phyloP scores from a whole-genome alignment of 371 early-diverging fungal genomes.

The Rhizomucor pusillus region DNA sequence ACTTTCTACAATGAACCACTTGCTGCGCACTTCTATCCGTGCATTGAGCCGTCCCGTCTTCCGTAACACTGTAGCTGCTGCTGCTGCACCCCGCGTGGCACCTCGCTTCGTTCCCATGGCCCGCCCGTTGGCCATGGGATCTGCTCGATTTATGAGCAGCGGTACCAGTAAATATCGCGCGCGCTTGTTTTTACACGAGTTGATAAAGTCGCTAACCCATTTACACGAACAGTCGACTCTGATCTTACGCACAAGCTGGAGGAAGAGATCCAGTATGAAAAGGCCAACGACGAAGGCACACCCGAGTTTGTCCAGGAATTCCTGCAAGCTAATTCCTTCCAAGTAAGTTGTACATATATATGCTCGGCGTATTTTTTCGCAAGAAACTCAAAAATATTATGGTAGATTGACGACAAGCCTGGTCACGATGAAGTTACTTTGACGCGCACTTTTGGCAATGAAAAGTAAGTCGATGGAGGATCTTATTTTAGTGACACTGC shows the following conservation, averaged over 20 bases:
- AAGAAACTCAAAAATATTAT: not conserved
- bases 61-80: slow-evolving; percentile 12
- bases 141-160: slow-evolving; percentile 22
- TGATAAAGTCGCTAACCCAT: not conserved
- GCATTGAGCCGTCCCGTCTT: slow-evolving; percentile 29
- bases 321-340: slow-evolving; percentile 71
- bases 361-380: not conserved
- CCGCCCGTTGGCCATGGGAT: slow-evolving; percentile 11
- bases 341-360: slow-evolving; percentile 38
- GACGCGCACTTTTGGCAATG: slow-evolving; percentile 85
- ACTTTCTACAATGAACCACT: no score
- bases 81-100: slow-evolving; percentile 15
- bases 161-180: slow-evolving; percentile 28
- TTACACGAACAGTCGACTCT: slow-evolving; percentile 53
- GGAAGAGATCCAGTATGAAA: slow-evolving; percentile 84
- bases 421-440: slow-evolving; percentile 82
- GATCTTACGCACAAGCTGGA: slow-evolving; percentile 71
- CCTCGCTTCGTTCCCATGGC: slow-evolving; percentile 27
- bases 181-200: not conserved
- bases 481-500: not conserved
- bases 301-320: slow-evolving; percentile 81
- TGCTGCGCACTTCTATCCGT: slow-evolving; percentile 40
- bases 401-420: slow-evolving; percentile 75
- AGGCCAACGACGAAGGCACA: slow-evolving; percentile 58
- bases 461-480: slow-evolving; percentile 60